Evolutionary conservation across 352 stramenopile genomes (phyloP).

Genomic region (Nothophytophthora sp.): DNA sequence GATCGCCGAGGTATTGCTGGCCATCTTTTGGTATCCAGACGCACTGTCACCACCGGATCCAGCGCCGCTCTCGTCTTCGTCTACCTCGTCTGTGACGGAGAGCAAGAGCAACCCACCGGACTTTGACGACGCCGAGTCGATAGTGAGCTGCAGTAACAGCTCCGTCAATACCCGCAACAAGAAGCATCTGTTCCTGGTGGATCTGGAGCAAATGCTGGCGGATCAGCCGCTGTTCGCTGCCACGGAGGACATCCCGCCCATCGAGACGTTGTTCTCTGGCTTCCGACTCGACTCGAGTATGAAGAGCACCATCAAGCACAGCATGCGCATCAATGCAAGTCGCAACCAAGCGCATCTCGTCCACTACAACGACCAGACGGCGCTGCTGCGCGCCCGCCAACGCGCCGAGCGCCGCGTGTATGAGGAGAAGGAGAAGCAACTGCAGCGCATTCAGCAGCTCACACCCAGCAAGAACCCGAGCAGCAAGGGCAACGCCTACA

Average conservation of each 20-base stretch:
- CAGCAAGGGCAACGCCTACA: constrained; percentile 33
- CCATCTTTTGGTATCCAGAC: constrained; percentile 50
- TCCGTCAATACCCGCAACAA: constrained; percentile 23
- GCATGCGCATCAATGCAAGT: constrained; percentile 78
- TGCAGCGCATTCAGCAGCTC: constrained; percentile 56
- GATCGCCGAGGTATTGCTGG: constrained; percentile 55
- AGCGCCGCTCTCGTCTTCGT: background rate
- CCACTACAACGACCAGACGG: constrained; percentile 64
- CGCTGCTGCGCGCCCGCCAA: constrained; percentile 47
- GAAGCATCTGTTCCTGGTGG: constrained; percentile 37
- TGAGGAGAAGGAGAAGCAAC: constrained; percentile 67
- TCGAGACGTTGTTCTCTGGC: constrained; percentile 55
- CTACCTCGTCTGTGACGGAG: constrained; percentile 2
- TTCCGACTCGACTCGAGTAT: constrained; percentile 75
- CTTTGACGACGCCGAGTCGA: constrained; percentile 18
- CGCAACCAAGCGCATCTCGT: constrained; percentile 70
- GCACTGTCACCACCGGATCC: constrained; percentile 5
- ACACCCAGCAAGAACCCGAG: constrained; percentile 30
- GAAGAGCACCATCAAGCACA: constrained; percentile 73
- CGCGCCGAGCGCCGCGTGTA: constrained; percentile 68
- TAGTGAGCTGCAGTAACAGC: too few species aligned
- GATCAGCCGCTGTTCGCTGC: constrained; percentile 44
- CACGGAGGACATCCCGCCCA: constrained; percentile 35
- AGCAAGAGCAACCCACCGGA: constrained; percentile 9
- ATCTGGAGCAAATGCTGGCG: constrained; percentile 39